Conservation (phyloP, 2,329 filamentous ascomycete genomes). For the Fusarium hostae region DNA sequence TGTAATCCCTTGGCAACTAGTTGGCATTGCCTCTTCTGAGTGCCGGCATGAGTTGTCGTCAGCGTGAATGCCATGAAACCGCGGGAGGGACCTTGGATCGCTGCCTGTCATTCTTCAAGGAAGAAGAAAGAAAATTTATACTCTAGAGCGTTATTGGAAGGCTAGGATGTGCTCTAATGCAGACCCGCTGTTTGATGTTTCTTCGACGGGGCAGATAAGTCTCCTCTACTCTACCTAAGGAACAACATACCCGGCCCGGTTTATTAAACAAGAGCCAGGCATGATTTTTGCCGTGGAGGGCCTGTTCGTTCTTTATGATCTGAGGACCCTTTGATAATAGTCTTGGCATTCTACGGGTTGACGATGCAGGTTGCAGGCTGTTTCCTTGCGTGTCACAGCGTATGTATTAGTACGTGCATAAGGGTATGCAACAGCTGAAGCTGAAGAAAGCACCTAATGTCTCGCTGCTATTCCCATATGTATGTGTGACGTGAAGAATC, state of each 20-base stretch:
- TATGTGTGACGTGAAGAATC: constrained; percentile 28
- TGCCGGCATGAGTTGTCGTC: constrained; percentile 37
- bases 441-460: constrained; percentile 8
- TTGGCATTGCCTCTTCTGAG: constrained; percentile 11
- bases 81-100: constrained; percentile 18
- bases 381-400: constrained; percentile 2
- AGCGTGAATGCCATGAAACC: constrained; percentile 35
- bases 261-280: constrained; percentile 3
- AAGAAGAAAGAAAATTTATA: constrained; percentile 22
- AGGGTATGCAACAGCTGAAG: background rate
- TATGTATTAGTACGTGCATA: background rate
- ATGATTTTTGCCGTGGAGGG: background rate
- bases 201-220: constrained; percentile 3
- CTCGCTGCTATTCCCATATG: background rate
- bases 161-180: constrained; percentile 1
- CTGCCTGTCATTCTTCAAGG: constrained; percentile 2
- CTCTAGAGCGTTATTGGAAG: constrained; percentile 1
- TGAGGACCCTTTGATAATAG: constrained; percentile 21
- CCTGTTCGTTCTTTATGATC: constrained; percentile 16
- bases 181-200: constrained; percentile 15
- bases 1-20: background rate
- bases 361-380: constrained; percentile 19
- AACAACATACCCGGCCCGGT: constrained; percentile 10
- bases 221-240: background rate
- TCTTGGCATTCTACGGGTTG: constrained; percentile 13